Evolutionary conservation across 108 stramenopile species (phyloP), one percentile per base, ranked within the genome.

Genomic region (Discostella pseudostelligera): DNA sequence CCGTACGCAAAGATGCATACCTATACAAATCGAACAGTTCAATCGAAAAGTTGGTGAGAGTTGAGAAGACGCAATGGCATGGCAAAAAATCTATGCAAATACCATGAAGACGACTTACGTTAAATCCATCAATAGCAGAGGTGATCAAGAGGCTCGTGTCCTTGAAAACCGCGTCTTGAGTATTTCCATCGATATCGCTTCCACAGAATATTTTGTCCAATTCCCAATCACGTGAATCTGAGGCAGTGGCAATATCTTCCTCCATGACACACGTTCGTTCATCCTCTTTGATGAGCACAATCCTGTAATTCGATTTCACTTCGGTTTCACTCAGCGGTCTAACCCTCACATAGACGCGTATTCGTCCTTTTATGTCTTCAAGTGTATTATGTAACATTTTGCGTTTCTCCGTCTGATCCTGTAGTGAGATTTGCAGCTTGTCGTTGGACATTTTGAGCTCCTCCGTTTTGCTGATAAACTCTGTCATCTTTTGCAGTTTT

Each of bases 111-210:
- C 80, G 75, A 67, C 81, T 82, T 16, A 83, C 84, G 67, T 90
- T 87, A 72, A 81, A 90, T 45, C 89, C 89, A 67, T 90, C 89
- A 36, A 90, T 74, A 36, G 81, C 87, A 43, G 83, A 84, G 16
- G 76, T 67, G 24, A 87, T 67, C n/a, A 90, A 58, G 14, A 78
- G 71, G 19, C 51, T 66, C 14, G 83, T 75, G 43, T 90, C 87
- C 22, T 83, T 80, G 67, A 87, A 90, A 16, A 90, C 64, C 42
- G 50, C 74, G 8, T 79, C 59, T 61, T 90, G 89, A 9, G 78
- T 66, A 32, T 85, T 84, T 0, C 74, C 74, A 28, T 75, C 73
- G 14, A 3, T 43, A 29, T 37, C 61, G 12, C 42, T 55, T 11
- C 76, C 67, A 10, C 21, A 44, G 64, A 87, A 87, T 17, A 85